Evolutionary conservation across 179 eudicot genomes (phyloP).

Genomic region (Dionaea muscipula): DNA sequence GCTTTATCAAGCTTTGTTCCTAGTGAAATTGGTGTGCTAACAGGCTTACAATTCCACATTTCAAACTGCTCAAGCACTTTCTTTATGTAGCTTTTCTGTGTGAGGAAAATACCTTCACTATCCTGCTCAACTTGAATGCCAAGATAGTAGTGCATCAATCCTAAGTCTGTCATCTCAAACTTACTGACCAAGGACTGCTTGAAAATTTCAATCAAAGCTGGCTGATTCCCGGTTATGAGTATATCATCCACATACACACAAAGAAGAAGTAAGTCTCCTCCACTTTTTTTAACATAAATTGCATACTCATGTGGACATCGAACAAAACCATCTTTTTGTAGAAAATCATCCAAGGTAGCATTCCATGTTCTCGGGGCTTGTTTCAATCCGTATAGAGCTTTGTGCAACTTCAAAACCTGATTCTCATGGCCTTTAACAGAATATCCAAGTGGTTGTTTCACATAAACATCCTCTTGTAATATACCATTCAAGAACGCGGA

Average conservation of each 20-base stretch:
- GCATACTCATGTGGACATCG: not conserved
- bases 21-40: no score
- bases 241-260: no score
- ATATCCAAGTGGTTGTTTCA: not conserved
- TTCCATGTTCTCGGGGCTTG: not conserved
- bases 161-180: no score
- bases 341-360: not conserved
- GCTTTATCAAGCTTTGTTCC: no score
- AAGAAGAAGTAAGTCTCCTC: not conserved
- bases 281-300: not conserved
- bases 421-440: not conserved
- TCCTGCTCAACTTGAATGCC: no score
- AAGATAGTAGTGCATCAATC: no score
- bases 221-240: not conserved
- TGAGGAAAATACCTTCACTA: no score
- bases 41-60: not conserved
- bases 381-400: no score
- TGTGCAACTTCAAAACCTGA: no score
- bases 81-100: no score
- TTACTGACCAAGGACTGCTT: not conserved
- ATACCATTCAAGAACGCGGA: not conserved
- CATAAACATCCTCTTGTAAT: not conserved
- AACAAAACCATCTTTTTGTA: not conserved
- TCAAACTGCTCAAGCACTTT: not conserved
- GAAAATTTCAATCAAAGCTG: not conserved